Percentiles rank a stretch among this genome's conserved stretches.
phyloP scores from a whole-genome alignment of 768 basidiomycete species.

The Tulasnella sp. region DNA sequence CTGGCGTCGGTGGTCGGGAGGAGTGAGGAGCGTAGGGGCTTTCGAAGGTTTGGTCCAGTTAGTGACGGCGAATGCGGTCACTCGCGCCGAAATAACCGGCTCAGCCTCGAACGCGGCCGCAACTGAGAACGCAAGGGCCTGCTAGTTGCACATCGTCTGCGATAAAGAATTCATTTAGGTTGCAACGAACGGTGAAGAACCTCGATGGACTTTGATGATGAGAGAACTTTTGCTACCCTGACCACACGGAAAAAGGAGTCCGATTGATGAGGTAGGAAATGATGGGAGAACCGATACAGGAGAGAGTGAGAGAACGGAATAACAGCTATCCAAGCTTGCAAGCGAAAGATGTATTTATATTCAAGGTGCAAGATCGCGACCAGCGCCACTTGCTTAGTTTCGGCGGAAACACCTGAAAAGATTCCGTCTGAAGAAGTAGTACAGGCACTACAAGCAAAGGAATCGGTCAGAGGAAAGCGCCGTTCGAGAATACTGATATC shows the following conservation, averaged over 20 bases:
- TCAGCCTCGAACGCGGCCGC: not conserved
- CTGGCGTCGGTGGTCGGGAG: constrained; percentile 3
- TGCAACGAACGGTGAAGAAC: not conserved
- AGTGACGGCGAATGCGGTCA: not conserved
- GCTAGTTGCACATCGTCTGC: not conserved
- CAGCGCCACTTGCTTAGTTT: constrained; percentile 48
- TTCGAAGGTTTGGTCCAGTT: not conserved
- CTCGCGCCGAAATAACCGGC: not conserved
- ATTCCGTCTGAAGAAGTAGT: constrained; percentile 78
- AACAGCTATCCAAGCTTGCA: not conserved
- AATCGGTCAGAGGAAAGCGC: constrained; percentile 13
- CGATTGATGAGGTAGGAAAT: not conserved
- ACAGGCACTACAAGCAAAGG: constrained; percentile 60
- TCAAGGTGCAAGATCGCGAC: not conserved
- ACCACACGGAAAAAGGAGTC: not conserved
- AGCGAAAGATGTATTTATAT: not conserved
- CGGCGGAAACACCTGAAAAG: constrained; percentile 76
- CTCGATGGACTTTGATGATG: not conserved
- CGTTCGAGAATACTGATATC: not conserved
- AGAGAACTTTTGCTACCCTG: not conserved
- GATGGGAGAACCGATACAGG: not conserved
- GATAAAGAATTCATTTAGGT: not conserved
- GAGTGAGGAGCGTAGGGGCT: constrained; percentile 6
- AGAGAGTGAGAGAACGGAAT: not conserved
- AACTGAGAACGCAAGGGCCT: not conserved